Evolutionary conservation across 306 rosid species (phyloP).

Genomic region (Chamaecrista fasciculata): DNA sequence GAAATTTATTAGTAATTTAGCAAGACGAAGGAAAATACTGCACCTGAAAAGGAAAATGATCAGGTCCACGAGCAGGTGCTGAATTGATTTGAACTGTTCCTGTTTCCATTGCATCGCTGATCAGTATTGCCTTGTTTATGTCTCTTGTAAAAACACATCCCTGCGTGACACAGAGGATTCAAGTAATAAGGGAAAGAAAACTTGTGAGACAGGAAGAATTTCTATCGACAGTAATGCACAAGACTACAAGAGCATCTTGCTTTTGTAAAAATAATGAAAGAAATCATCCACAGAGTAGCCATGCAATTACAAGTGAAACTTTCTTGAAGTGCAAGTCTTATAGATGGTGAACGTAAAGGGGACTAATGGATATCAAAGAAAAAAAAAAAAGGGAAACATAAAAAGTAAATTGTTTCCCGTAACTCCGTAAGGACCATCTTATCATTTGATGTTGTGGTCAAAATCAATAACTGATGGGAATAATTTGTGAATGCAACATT

Average conservation of each 20-base stretch:
- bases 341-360: neutral
- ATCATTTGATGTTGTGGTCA: neutral
- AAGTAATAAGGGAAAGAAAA: neutral
- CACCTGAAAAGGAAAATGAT: slow-evolving; percentile 91
- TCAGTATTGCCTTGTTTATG: slow-evolving; percentile 79
- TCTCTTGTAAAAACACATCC: slow-evolving; percentile 84
- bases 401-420: neutral
- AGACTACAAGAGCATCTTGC: neutral
- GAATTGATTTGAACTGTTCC: slow-evolving; percentile 90
- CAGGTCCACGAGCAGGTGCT: slow-evolving; percentile 88
- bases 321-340: neutral
- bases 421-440: neutral
- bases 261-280: neutral
- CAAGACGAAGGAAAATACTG: slow-evolving; percentile 16
- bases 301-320: neutral
- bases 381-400: neutral
- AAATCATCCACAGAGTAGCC: neutral
- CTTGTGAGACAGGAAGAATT: neutral
- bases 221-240: neutral
- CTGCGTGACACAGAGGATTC: slow-evolving; percentile 33
- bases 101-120: slow-evolving; percentile 84
- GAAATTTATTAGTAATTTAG: neutral
- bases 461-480: neutral
- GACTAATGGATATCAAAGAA: neutral
- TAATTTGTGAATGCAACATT: neutral